A percentile compares a stretch with the other conserved stretches of the same genome.
Conservation (phyloP, 208 protist species). For the Sergeia podlipaevii region DNA sequence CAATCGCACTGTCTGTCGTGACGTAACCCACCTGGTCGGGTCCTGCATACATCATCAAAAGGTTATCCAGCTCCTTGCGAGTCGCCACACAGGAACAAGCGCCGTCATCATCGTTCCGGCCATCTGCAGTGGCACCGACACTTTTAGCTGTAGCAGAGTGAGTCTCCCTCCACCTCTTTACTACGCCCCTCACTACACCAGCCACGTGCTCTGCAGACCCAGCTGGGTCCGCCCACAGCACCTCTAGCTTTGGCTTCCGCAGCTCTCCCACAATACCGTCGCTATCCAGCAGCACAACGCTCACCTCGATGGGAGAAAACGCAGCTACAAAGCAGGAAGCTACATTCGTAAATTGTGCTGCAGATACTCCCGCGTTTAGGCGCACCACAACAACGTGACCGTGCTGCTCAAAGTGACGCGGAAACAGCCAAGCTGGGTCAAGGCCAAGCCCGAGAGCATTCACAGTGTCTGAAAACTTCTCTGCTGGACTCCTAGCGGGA, state of each 20-base stretch:
- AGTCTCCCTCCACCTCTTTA: too few species aligned
- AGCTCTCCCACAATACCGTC: conserved; percentile 78
- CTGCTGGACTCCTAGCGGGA: too few species aligned
- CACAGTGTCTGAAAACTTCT: too few species aligned
- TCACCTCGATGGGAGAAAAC: conserved; percentile 58
- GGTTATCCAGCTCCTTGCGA: conserved; percentile 13
- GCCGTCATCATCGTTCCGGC: too few species aligned
- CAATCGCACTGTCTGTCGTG: conserved; percentile 1
- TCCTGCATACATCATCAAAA: conserved; percentile 20
- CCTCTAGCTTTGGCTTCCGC: conserved; percentile 44
- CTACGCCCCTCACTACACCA: conserved; percentile 4
- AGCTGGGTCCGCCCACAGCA: conserved; percentile 20
- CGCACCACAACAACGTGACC: conserved; percentile 82
- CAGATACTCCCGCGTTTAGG: conserved; percentile 42
- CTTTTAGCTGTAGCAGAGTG: too few species aligned
- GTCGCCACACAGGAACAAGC: too few species aligned
- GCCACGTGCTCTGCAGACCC: not conserved
- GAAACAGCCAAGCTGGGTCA: conserved; percentile 57
- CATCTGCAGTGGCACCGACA: too few species aligned
- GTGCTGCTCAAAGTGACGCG: conserved; percentile 73
- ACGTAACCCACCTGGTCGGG: too few species aligned
- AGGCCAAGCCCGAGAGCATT: too few species aligned
- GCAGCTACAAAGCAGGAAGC: conserved; percentile 51
- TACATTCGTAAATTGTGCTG: conserved; percentile 30
- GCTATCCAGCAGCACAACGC: conserved; percentile 68